Evolutionary conservation across 2,329 filamentous ascomycete species (phyloP).

Genomic region (Neonectria magnoliae): DNA sequence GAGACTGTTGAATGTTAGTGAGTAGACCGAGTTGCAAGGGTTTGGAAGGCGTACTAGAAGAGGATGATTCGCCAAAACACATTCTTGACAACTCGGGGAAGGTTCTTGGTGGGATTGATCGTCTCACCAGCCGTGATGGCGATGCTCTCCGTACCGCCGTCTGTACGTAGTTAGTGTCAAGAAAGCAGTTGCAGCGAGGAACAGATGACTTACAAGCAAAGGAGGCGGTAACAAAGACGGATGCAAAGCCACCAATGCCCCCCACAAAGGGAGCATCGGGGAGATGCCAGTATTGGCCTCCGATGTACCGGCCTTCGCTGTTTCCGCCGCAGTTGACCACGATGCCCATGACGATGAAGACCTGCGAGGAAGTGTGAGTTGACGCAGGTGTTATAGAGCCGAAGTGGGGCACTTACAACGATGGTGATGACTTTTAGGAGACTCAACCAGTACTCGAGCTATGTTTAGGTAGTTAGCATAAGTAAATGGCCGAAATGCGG

Average conservation of each 20-base stretch:
- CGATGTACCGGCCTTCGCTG: slow-evolving; percentile 62
- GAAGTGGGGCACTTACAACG: slow-evolving; percentile 44
- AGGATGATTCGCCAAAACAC: slow-evolving; percentile 71
- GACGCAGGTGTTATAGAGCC: background rate
- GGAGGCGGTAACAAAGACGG: slow-evolving; percentile 61
- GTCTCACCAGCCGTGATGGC: slow-evolving; percentile 75
- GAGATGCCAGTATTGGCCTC: slow-evolving; percentile 66
- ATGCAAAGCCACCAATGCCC: slow-evolving; percentile 73
- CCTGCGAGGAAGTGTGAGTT: slow-evolving; percentile 26
- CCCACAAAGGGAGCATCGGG: slow-evolving; percentile 71
- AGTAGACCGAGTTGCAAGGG: background rate
- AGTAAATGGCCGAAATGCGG: no score
- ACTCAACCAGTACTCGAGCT: slow-evolving; percentile 68
- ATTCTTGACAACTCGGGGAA: slow-evolving; percentile 72
- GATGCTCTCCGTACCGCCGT: slow-evolving; percentile 69
- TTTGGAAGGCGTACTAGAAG: slow-evolving; percentile 51
- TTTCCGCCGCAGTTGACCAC: slow-evolving; percentile 64
- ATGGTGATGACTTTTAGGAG: slow-evolving; percentile 64
- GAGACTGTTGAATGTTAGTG: slow-evolving; percentile 41
- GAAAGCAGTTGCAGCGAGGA: background rate
- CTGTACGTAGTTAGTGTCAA: slow-evolving; percentile 26
- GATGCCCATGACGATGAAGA: slow-evolving; percentile 72
- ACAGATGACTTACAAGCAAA: slow-evolving; percentile 63
- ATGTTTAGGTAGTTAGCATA: slow-evolving; percentile 49
- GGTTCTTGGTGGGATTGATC: slow-evolving; percentile 67